These are phyloP conservation scores for Choiromyces venosus DNA, from an alignment of 495 filamentous ascomycete genomes.

Conservation along the genomic window DNA sequence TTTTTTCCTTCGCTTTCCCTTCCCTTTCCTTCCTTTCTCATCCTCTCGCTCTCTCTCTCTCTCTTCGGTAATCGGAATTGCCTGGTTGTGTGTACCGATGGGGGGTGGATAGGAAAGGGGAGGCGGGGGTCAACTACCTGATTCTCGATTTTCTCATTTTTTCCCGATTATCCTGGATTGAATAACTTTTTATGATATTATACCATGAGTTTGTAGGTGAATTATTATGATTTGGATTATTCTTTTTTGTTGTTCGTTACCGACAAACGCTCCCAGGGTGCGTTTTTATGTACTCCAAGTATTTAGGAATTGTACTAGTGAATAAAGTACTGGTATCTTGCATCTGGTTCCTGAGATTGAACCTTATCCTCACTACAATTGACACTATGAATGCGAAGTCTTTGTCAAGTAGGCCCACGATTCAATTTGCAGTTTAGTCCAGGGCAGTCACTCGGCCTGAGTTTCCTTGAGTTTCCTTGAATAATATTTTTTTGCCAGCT, in stretches of 20 bases:
- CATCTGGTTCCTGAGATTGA: conserved; percentile 2
- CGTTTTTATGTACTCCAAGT: background rate
- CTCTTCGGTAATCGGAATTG: conserved; percentile 13
- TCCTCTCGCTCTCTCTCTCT: conserved; percentile 34
- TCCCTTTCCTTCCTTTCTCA: conserved; percentile 8
- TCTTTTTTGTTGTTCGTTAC: background rate
- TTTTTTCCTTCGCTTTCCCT: conserved; percentile 27
- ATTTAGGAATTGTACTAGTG: background rate
- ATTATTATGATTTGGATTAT: background rate
- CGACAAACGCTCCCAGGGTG: background rate
- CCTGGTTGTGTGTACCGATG: background rate
- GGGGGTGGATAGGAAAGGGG: background rate
- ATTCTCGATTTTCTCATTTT: background rate
- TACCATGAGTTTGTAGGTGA: background rate
- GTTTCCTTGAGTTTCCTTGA: background rate
- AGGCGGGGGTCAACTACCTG: background rate
- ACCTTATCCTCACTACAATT: conserved; percentile 1
- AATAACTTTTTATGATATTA: background rate
- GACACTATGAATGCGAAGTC: background rate
- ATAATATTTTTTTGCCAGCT: background rate
- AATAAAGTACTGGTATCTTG: background rate
- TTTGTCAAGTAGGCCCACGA: background rate
- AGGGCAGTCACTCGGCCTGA: background rate
- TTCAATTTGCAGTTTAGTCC: background rate
- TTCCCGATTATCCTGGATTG: background rate